Conservation (phyloP, 2,329 filamentous ascomycete genomes). For the Nannizzia gypsea region DNA sequence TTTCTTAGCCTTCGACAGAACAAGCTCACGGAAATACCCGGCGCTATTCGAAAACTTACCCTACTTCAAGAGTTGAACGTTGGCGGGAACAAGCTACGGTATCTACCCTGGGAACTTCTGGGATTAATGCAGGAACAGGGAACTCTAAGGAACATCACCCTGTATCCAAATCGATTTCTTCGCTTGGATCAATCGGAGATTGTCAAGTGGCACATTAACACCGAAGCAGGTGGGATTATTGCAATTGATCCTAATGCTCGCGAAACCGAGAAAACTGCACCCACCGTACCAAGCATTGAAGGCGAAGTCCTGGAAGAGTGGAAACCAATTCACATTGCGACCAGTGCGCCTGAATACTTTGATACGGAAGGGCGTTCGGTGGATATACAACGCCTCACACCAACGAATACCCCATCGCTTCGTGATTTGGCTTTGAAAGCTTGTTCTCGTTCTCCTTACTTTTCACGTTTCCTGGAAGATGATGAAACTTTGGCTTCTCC, state of each 20-base stretch:
- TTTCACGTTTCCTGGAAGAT: constrained; percentile 26
- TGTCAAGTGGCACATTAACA: constrained; percentile 23
- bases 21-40: constrained; percentile 31
- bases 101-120: constrained; percentile 37
- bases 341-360: constrained; percentile 22
- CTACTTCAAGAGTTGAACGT: constrained; percentile 36
- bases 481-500: neutral
- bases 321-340: constrained; percentile 28
- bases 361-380: constrained; percentile 26
- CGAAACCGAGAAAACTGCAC: neutral
- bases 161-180: constrained; percentile 32
- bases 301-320: constrained; percentile 16
- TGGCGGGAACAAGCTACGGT: constrained; percentile 32
- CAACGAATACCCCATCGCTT: constrained; percentile 28
- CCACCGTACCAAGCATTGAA: neutral
- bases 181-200: constrained; percentile 16
- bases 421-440: constrained; percentile 33
- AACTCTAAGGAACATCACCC: constrained; percentile 28
- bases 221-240: constrained; percentile 9
- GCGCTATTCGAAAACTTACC: constrained; percentile 30
- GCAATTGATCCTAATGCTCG: neutral
- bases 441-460: constrained; percentile 25
- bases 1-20: constrained; percentile 38
- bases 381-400: neutral
- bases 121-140: constrained; percentile 26